Evolutionary conservation across 140 eudicot genomes (phyloP).

Genomic region (Flaveria floridana): DNA sequence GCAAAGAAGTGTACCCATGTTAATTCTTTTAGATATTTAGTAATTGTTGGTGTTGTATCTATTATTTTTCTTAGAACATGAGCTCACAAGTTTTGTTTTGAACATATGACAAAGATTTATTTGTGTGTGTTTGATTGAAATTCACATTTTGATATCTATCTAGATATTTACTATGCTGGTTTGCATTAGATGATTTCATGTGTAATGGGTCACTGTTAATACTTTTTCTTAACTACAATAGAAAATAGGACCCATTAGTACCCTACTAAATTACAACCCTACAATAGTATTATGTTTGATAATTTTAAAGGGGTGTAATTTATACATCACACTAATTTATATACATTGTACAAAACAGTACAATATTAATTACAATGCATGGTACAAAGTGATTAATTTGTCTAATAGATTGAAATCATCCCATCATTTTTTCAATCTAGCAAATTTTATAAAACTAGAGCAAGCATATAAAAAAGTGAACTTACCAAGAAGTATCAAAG

Average conservation of each 20-base stretch:
- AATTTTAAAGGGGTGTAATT: no score
- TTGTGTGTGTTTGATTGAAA: background rate
- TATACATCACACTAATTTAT: no score
- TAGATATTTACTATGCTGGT: background rate
- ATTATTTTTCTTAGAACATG: background rate
- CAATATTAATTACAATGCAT: background rate
- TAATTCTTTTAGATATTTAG: background rate
- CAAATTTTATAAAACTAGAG: no score
- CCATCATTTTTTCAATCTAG: no score
- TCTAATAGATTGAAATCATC: background rate
- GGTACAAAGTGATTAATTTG: background rate
- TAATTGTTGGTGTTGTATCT: background rate
- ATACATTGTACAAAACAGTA: no score
- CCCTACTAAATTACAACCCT: no score
- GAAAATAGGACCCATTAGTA: no score
- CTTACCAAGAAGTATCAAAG: conserved; percentile 57
- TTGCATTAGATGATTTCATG: no score
- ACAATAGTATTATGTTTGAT: no score
- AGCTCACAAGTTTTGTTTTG: background rate
- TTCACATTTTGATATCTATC: background rate
- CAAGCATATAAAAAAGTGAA: background rate
- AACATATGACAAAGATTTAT: background rate
- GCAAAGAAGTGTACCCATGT: background rate
- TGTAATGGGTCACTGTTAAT: no score
- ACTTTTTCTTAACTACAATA: no score